phyloP scores from a whole-genome alignment of 768 basidiomycete species.

The Auriculariales sp. region DNA sequence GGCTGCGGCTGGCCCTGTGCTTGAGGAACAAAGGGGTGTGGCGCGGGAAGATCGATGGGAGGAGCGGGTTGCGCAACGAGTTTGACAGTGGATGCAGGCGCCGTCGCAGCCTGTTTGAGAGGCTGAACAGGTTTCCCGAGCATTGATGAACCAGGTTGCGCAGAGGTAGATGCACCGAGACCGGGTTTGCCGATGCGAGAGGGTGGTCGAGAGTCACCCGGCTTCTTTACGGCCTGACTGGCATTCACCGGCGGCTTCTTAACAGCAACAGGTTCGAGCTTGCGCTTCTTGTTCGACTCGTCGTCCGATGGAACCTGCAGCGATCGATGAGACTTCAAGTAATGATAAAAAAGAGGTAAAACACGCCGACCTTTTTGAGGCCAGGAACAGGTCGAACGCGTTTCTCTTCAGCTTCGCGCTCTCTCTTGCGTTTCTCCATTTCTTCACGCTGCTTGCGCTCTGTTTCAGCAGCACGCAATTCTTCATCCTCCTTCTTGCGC shows the following conservation, averaged over 20 bases:
- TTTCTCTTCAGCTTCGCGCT: slow-evolving; percentile 65
- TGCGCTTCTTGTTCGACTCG: slow-evolving; percentile 58
- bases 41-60: not conserved
- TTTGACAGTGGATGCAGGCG: slow-evolving; percentile 6
- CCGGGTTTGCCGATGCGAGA: slow-evolving; percentile 18
- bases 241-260: slow-evolving; percentile 44
- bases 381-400: slow-evolving; percentile 39
- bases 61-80: slow-evolving; percentile 3
- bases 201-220: slow-evolving; percentile 1
- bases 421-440: slow-evolving; percentile 63
- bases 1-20: slow-evolving; percentile 20
- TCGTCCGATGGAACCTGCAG: slow-evolving; percentile 36
- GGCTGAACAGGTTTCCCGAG: no score
- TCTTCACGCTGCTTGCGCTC: slow-evolving; percentile 64
- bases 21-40: slow-evolving; percentile 27
- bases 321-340: slow-evolving; percentile 2
- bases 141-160: no score
- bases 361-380: slow-evolving; percentile 40
- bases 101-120: not conserved
- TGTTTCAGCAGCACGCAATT: slow-evolving; percentile 41
- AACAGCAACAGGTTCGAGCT: slow-evolving; percentile 48
- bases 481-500: slow-evolving; percentile 71
- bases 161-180: slow-evolving; percentile 8
- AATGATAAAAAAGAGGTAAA: not conserved
- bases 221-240: slow-evolving; percentile 20